These are phyloP conservation scores for Solanum microdontum DNA, from an alignment of 257 asterid species.

Conservation along the genomic window DNA sequence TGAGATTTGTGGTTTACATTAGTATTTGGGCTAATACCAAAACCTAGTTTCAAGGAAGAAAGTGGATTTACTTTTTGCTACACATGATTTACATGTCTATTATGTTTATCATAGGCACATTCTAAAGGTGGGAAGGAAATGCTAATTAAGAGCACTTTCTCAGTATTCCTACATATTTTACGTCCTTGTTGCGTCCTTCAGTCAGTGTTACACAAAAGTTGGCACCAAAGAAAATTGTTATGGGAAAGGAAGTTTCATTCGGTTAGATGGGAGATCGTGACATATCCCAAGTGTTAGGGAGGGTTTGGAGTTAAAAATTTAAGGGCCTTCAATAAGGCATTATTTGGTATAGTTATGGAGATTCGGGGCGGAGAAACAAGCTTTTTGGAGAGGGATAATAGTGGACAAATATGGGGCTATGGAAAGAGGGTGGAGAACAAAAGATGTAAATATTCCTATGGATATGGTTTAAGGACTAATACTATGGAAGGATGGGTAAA, in stretches of 20 bases:
- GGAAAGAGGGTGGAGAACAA: neutral
- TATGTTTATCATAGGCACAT: neutral
- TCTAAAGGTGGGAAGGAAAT: neutral
- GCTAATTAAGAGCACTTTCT: neutral
- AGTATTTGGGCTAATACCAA: neutral
- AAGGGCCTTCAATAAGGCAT: neutral
- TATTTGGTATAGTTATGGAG: neutral
- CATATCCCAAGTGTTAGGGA: neutral
- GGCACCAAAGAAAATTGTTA: neutral
- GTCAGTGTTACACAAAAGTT: neutral
- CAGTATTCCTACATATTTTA: neutral
- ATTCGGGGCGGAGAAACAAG: neutral
- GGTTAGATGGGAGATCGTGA: neutral
- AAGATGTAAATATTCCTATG: neutral
- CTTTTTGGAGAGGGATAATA: neutral
- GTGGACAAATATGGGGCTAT: neutral
- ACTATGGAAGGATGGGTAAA: neutral
- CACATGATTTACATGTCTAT: neutral
- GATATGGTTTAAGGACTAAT: neutral
- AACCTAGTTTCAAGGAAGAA: neutral
- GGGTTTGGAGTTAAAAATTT: neutral
- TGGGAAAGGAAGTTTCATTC: neutral
- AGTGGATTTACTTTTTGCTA: neutral
- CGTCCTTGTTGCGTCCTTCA: neutral
- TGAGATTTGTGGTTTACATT: neutral